Base-by-base conservation (phyloP, 2,329 filamentous ascomycete species). In the Microdochium nivale region DNA sequence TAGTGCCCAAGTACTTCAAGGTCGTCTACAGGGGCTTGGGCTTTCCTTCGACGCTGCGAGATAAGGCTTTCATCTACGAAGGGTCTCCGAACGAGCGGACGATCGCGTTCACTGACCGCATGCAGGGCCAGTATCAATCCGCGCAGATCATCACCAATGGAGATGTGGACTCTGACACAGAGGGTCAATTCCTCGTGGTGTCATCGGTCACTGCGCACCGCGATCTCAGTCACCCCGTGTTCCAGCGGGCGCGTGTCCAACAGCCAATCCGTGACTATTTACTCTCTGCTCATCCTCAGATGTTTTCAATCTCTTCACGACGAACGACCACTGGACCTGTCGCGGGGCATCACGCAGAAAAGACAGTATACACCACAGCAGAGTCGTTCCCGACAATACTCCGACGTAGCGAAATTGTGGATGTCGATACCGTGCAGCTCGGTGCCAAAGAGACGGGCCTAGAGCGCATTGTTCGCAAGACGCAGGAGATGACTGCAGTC, bases 61-160 rank as follows among this genome's bases (percentile, higher is more conserved):
- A 96, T 67, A 96, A 96, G 70, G 86, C 92, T 53, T 97, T 90
- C 67, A 86, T 97, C 51, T 95, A 95, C 60, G 90, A 97, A 68
- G 90, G 88, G 0, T 81, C 83, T 1, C 78, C 86, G 1, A 83
- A 76, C 7, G 92, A 97, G 67, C 81, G 87, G 23, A 83, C 89
- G 40, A 81, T 84, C 1, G 84, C 83, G 3, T 97, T 97, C 60
- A 89, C 88, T 1, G 91, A 96, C 65, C 86, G 89, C 49, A 89
- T 97, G 81, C 91, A 95, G 64, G 87, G 91, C 65, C 86, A 95
- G 61, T 90, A 95, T 63, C 92, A 91, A 3, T 76, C 86, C 2
- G 91, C 92, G 2, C 87, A 94, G 61, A 86, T 96, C 53, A 75
- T 95, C 43, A 84, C 83, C 3, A 77, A 78, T 27, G 81, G 81